Percentiles rank a stretch among this genome's conserved stretches.
Evolutionary conservation across 2,329 filamentous ascomycete genomes (phyloP).

Genomic region (Penicillium decumbens): DNA sequence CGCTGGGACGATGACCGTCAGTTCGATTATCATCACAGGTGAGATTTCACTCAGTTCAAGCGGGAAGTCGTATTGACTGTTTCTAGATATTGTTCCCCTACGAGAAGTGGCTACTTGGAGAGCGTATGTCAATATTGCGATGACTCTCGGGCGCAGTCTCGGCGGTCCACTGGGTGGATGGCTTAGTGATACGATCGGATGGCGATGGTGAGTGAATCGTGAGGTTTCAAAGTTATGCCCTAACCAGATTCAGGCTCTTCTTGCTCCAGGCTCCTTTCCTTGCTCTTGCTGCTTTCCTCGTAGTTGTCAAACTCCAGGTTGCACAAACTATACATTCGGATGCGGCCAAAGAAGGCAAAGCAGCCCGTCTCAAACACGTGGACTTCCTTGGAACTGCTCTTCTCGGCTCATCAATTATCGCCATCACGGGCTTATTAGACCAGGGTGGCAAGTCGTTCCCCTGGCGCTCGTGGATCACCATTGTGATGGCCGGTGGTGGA

Average conservation of each 20-base stretch:
- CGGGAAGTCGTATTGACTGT: not conserved
- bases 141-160: constrained; percentile 48
- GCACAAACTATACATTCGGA: not conserved
- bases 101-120: constrained; percentile 48
- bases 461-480: constrained; percentile 26
- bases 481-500: constrained; percentile 14
- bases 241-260: constrained; percentile 22
- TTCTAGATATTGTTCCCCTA: constrained; percentile 45
- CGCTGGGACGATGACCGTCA: constrained; percentile 43
- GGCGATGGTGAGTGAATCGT: constrained; percentile 53
- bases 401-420: constrained; percentile 43
- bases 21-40: constrained; percentile 47
- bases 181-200: constrained; percentile 59
- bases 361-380: constrained; percentile 47
- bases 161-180: constrained; percentile 57
- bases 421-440: constrained; percentile 47
- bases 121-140: constrained; percentile 50
- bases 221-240: not conserved
- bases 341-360: not conserved
- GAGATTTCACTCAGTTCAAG: not conserved
- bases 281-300: constrained; percentile 36
- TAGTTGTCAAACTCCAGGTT: constrained; percentile 41
- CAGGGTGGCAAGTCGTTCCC: constrained; percentile 45
- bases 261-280: constrained; percentile 28
- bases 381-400: constrained; percentile 56